Percentiles rank a stretch among this genome's conserved stretches.
These are phyloP conservation scores for Rubroboletus satanas DNA, from an alignment of 768 basidiomycete species.

Conservation along the genomic window DNA sequence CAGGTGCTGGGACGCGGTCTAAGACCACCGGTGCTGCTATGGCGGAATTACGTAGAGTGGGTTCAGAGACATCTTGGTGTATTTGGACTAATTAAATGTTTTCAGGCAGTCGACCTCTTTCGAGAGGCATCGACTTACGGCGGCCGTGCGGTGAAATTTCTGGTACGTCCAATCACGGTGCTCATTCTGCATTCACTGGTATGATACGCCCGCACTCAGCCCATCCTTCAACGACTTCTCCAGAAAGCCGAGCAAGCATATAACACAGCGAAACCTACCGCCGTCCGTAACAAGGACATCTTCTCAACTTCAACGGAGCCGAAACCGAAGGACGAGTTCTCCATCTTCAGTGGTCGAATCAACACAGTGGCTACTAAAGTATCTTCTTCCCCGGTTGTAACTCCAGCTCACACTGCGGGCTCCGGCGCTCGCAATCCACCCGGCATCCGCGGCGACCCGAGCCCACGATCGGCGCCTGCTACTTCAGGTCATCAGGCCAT, in stretches of 20 bases:
- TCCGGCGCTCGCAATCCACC: background rate
- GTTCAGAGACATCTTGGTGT: background rate
- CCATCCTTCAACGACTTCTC: constrained; percentile 59
- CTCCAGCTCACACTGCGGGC: constrained; percentile 7
- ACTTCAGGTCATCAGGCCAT: constrained; percentile 24
- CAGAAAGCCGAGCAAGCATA: constrained; percentile 56
- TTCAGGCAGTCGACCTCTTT: constrained; percentile 58
- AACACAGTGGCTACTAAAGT: constrained; percentile 55
- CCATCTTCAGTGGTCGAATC: constrained; percentile 74
- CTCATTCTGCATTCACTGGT: background rate
- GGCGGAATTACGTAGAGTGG: constrained; percentile 48
- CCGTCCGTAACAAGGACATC: constrained; percentile 48
- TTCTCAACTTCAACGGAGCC: constrained; percentile 47
- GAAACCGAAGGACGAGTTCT: constrained; percentile 62
- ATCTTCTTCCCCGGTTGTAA: constrained; percentile 23
- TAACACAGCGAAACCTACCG: constrained; percentile 43
- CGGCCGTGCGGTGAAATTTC: constrained; percentile 66
- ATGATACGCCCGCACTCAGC: constrained; percentile 37
- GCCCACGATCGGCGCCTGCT: constrained; percentile 30
- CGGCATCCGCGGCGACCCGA: constrained; percentile 24
- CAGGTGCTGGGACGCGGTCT: constrained; percentile 41
- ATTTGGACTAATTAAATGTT: background rate
- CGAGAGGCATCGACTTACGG: constrained; percentile 57
- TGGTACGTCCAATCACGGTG: constrained; percentile 40
- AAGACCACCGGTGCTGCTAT: constrained; percentile 72